phyloP scores from a whole-genome alignment of 257 asterid genomes.

The Solanum neorickii region DNA sequence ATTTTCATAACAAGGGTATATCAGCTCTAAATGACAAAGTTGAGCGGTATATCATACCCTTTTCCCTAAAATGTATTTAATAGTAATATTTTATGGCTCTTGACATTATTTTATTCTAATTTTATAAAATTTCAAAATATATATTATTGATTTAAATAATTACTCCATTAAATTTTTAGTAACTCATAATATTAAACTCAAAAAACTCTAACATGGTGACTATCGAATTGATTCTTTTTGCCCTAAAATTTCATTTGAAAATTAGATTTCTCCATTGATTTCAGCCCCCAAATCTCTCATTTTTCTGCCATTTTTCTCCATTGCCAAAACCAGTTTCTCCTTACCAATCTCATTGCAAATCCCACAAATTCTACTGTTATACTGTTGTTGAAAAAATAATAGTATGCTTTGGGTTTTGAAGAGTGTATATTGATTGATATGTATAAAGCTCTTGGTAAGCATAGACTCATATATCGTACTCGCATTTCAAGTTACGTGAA shows the following conservation, averaged over 20 bases:
- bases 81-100: too few species aligned
- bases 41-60: too few species aligned
- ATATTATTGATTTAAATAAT: too few species aligned
- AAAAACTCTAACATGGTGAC: not conserved
- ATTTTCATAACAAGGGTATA: too few species aligned
- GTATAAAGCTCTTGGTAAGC: constrained; percentile 70
- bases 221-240: not conserved
- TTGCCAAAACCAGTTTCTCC: constrained; percentile 14
- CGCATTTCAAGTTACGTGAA: constrained; percentile 56
- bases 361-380: not conserved
- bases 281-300: constrained; percentile 10
- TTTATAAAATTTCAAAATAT: too few species aligned
- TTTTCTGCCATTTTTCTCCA: constrained; percentile 16
- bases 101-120: too few species aligned
- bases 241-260: not conserved
- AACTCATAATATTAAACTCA: not conserved
- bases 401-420: constrained; percentile 47
- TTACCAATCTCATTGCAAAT: not conserved
- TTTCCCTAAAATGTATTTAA: too few species aligned
- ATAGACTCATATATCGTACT: constrained; percentile 71
- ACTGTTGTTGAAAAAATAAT: not conserved
- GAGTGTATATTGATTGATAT: constrained; percentile 40
- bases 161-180: not conserved
- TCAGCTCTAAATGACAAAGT: too few species aligned
- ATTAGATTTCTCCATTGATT: not conserved